Base-by-base conservation (phyloP, 805 yeast species). In the Blastobotrys chiropterorum region DNA sequence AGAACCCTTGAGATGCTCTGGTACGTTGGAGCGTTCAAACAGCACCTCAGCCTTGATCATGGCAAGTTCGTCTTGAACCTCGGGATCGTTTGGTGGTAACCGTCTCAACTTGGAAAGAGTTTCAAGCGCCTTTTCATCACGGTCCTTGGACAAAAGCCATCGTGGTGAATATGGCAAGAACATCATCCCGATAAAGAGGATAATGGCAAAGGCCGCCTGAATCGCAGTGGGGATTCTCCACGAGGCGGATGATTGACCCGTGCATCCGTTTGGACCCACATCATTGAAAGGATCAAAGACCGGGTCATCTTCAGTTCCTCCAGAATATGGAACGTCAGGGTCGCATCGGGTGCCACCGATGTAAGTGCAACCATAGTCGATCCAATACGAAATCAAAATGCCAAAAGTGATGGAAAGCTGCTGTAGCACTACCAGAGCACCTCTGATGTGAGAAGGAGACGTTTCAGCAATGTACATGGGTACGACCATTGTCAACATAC, bases 81-180 rank as follows among this genome's bases (percentile, higher is more conserved):
- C 57, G 11, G 48, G 48, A 16, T 53, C 47, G 17, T 49, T 50
- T 11, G 11, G 5, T 5, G 34, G 34, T 11, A 26, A 26, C 11
- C 58, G 48, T 20, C 67, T 55, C 11, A 65, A 55, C 41, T 50
- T 52, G n/a, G 57, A 42, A 22, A 65, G 49, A 38, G 57, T 47
- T 7, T 50, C 21, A 49, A 59, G 46, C 20, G 62, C 59, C 44
- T 63, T 66, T 22, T 68, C 55, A 54, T 56, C 76, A 71, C 63
- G 60, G 46, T 41, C 64, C 57, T 52, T 61, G 59, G 51, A 55
- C 20, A 55, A 56, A 31, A 55, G 59, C 53, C 49, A 62, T 55
- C 81, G 72, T 48, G 78, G 81, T 20, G 76, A 73, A 59, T 77
- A 79, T 11, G 82, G 82, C 56, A 79, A 67, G 56, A 72, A 65